These are phyloP conservation scores for Aureobasidium sp. DNA, from an alignment of 2,329 filamentous ascomycete species.

Conservation along the genomic window DNA sequence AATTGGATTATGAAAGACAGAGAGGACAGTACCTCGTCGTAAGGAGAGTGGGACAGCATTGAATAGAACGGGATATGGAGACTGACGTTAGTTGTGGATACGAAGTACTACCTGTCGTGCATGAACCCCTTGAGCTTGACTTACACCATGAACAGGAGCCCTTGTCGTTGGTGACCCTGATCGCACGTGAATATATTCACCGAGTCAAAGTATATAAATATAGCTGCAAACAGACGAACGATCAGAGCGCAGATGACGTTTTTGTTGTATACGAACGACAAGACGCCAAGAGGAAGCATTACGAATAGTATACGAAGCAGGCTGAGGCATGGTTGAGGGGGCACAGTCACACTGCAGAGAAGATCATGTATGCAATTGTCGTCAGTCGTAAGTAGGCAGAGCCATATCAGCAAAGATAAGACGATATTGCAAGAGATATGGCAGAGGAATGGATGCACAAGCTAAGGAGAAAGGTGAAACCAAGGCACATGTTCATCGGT, in stretches of 20 bases:
- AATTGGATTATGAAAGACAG: slow-evolving; percentile 2
- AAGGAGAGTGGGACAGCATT: not conserved
- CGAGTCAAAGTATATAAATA: not conserved
- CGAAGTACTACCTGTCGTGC: not conserved
- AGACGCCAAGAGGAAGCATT: slow-evolving; percentile 1
- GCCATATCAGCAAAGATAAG: not conserved
- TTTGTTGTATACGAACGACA: not conserved
- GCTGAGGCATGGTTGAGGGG: not conserved
- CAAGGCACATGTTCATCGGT: not conserved
- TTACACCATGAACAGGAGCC: not conserved
- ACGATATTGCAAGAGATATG: not conserved
- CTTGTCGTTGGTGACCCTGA: not conserved
- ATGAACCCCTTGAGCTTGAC: not conserved
- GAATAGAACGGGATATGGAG: not conserved
- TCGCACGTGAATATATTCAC: not conserved
- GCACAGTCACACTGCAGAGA: not conserved
- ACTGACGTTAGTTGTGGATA: not conserved
- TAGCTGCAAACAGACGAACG: not conserved
- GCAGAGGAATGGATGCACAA: not conserved
- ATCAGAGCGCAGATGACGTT: no score
- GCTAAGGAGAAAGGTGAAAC: not conserved
- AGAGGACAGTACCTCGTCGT: no score
- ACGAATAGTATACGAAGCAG: slow-evolving; percentile 1
- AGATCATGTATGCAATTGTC: not conserved
- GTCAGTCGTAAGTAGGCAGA: not conserved